Evolutionary conservation across 2,329 filamentous ascomycete species (phyloP).

Genomic region (Calonectria honghensis): DNA sequence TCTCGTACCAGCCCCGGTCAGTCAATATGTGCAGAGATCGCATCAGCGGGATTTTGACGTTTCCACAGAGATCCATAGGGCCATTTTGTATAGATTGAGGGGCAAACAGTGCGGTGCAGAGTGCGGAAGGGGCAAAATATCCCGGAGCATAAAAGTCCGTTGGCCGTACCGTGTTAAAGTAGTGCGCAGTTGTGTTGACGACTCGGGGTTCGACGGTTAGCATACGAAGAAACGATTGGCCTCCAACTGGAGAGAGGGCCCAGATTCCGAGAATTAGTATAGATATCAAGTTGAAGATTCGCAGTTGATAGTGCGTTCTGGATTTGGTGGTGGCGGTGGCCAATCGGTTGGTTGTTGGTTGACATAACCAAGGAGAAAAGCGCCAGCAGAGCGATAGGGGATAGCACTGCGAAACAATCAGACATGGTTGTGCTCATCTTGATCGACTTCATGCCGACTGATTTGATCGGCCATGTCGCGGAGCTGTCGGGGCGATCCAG

Average conservation of each 20-base stretch:
- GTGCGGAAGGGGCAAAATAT: constrained; percentile 22
- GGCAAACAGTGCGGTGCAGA: constrained; percentile 2
- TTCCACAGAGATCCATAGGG: constrained; percentile 39
- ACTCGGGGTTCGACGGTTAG: constrained; percentile 18
- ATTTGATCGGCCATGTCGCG: too few relatives aligned
- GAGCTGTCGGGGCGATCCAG: too few relatives aligned
- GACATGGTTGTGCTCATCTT: too few relatives aligned
- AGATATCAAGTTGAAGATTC: not conserved
- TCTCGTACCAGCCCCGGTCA: not conserved
- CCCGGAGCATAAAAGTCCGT: constrained; percentile 15
- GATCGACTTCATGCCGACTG: too few relatives aligned
- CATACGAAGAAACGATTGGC: constrained; percentile 12
- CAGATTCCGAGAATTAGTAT: too few relatives aligned
- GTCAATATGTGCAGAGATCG: not conserved
- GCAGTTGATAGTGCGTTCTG: constrained; percentile 9
- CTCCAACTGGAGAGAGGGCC: too few relatives aligned
- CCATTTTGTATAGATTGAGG: not conserved
- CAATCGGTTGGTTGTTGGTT: too few relatives aligned
- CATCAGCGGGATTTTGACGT: constrained; percentile 39
- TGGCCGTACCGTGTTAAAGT: constrained; percentile 1
- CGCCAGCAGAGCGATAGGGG: too few relatives aligned
- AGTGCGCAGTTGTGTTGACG: constrained; percentile 3
- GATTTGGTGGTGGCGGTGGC: too few relatives aligned
- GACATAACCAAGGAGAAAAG: too few relatives aligned
- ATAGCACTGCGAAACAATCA: too few relatives aligned